Evolutionary conservation across 2,329 filamentous ascomycete species (phyloP), one percentile per base, ranked within the genome.

Genomic region (Raffaelea albimanens): DNA sequence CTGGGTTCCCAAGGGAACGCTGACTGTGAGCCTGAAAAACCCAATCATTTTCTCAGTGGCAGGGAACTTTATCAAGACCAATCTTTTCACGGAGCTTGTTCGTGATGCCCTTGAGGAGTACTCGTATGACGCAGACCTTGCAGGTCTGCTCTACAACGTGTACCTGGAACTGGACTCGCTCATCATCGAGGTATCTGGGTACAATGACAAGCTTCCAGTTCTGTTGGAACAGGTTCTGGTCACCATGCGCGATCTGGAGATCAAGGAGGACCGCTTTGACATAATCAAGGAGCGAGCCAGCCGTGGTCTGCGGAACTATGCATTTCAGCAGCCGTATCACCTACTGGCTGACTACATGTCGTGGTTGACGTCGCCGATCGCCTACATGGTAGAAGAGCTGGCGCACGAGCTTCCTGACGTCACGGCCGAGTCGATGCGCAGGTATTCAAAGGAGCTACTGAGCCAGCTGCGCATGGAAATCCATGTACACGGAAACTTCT

Each of bases 161-260:
- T 72, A 73, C 4, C 76, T 84, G 22, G 84, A 87, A 58, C 74
- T 77, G 4, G 76, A 81, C 29, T 90, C 90, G 0, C 62, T 97
- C 25, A 82, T 86, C 49, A 69, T 97, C 38, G 81, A 85, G 14
- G 78, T 97, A 3, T 83, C 81, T 23, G 93, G 93, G 0, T 98
- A 97, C 68, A 98, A 96, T 57, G 93, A 98, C 65, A 98, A 98
- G 69, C 80, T 98, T 59, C 73, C 85, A 0, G 88, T 96, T 1
- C 75, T 98, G 21, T 67, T 98, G 42, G 88, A 97, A 61, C 93
- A 95, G 61, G 87, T 97, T 4, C 70, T 95, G 22, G 68, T 81
- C 13, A 89, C 85, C 10, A 86, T 96, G 75, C 81, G 87, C 44
- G 86, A 95, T 57, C 71, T 97, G 5, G 80, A 89, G 34, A 76